A percentile compares a stretch with the other conserved stretches of the same genome.
Evolutionary conservation across 2,329 filamentous ascomycete genomes (phyloP).

Genomic region (Thielaviopsis populi): DNA sequence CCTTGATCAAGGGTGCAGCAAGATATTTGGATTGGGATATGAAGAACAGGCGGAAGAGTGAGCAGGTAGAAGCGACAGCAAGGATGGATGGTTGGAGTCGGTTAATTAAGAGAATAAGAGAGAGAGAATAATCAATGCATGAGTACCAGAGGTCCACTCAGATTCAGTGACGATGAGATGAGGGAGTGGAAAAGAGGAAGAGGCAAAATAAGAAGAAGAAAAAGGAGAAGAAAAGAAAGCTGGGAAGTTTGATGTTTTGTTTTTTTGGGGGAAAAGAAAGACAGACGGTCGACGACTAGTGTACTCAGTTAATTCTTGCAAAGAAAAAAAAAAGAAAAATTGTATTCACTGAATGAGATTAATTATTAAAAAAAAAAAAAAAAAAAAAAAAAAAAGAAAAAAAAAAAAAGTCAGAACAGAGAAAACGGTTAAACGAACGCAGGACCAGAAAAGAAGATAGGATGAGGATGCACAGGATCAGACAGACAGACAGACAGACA

Average conservation of each 20-base stretch:
- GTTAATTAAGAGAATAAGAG: not conserved
- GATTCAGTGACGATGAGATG: not conserved
- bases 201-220: not conserved
- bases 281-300: not conserved
- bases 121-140: not conserved
- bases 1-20: not conserved
- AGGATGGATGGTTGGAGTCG: not conserved
- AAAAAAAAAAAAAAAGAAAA: not conserved
- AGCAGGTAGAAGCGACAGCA: not conserved
- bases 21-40: conserved; percentile 4
- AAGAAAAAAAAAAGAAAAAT: not conserved
- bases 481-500: not conserved
- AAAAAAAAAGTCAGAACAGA: conserved; percentile 8
- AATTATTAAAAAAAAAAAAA: not conserved
- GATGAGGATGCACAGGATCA: not conserved
- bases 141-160: not conserved
- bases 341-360: too few relatives aligned
- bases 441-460: conserved; percentile 1
- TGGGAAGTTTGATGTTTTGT: not conserved
- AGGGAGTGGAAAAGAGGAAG: not conserved
- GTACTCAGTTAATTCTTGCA: not conserved
- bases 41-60: not conserved
- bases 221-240: not conserved
- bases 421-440: conserved; percentile 4
- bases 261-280: not conserved